Evolutionary conservation across 108 stramenopile species (phyloP).

Genomic region (Skeletonema costatum): DNA sequence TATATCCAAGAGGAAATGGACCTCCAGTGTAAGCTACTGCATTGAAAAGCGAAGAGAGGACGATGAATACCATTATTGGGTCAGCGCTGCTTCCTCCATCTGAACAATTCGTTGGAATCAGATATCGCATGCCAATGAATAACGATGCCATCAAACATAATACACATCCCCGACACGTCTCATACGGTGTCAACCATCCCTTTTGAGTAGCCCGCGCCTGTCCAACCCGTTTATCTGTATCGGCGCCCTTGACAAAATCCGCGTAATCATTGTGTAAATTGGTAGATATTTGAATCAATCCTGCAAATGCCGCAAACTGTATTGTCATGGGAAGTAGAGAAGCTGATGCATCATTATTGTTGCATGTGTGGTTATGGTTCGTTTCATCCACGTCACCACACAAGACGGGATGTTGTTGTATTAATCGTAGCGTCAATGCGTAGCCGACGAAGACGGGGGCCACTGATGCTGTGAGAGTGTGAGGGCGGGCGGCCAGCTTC

Average conservation of each 20-base stretch:
- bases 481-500: conserved; percentile 81
- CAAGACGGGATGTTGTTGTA: not conserved
- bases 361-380: not conserved
- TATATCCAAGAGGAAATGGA: conserved; percentile 86
- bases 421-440: conserved; percentile 30
- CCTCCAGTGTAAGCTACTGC: conserved; percentile 90
- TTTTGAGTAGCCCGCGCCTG: conserved; percentile 90
- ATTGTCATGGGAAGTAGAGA: conserved; percentile 4
- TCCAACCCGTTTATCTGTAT: conserved; percentile 78
- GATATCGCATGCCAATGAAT: conserved; percentile 48
- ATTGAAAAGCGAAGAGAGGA: conserved; percentile 73
- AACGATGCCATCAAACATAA: conserved; percentile 49
- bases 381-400: conserved; percentile 4
- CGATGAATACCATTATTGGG: conserved; percentile 50
- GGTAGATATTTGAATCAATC: conserved; percentile 80
- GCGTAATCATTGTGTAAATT: conserved; percentile 94
- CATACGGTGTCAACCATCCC: conserved; percentile 85
- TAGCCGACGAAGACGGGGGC: conserved; percentile 73
- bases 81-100: conserved; percentile 3
- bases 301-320: conserved; percentile 46
- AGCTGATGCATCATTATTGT: not conserved
- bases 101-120: conserved; percentile 33
- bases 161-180: conserved; percentile 67
- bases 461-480: conserved; percentile 87
- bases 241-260: conserved; percentile 90